Evolutionary conservation across 2,329 filamentous ascomycete species (phyloP).

Genomic region (Cytospora chrysosperma): DNA sequence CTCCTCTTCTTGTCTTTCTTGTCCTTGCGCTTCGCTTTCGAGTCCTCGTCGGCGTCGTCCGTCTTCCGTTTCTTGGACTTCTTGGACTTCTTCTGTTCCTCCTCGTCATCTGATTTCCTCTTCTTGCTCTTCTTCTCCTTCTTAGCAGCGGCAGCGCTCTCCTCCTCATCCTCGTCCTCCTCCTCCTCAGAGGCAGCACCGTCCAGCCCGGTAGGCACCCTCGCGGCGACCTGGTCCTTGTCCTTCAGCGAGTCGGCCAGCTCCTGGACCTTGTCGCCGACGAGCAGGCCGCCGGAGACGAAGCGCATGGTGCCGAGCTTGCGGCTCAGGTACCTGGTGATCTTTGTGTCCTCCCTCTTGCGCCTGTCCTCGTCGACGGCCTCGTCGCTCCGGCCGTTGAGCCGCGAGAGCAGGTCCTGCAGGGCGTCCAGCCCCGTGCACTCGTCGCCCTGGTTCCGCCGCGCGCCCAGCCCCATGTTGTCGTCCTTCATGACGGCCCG

Average conservation of each 20-base stretch:
- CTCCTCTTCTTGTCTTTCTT: conserved; percentile 43
- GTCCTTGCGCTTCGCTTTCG: conserved; percentile 50
- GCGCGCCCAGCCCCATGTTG: conserved; percentile 84
- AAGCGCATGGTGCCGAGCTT: conserved; percentile 83
- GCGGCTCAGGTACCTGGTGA: conserved; percentile 69
- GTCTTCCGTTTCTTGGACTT: conserved; percentile 52
- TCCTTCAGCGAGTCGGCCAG: conserved; percentile 35
- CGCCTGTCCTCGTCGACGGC: conserved; percentile 69
- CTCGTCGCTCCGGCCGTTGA: conserved; percentile 85
- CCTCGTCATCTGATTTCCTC: conserved; percentile 29
- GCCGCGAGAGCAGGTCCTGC: conserved; percentile 77
- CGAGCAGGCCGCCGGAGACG: conserved; percentile 74
- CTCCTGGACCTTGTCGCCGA: conserved; percentile 56
- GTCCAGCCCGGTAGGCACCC: conserved; percentile 11
- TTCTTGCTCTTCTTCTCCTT: conserved; percentile 31
- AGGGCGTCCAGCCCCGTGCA: conserved; percentile 86
- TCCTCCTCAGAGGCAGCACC: conserved; percentile 25
- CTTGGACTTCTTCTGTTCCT: conserved; percentile 41
- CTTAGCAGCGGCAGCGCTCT: conserved; percentile 16
- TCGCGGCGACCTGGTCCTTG: conserved; percentile 28
- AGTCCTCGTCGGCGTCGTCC: conserved; percentile 37
- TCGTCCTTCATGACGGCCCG: conserved; percentile 86
- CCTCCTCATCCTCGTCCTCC: conserved; percentile 16
- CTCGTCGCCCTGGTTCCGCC: conserved; percentile 69
- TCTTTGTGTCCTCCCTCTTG: conserved; percentile 66